A percentile compares a stretch with the other conserved stretches of the same genome.
phyloP scores from a whole-genome alignment of 352 stramenopile species.

The Phytophthora litchii region DNA sequence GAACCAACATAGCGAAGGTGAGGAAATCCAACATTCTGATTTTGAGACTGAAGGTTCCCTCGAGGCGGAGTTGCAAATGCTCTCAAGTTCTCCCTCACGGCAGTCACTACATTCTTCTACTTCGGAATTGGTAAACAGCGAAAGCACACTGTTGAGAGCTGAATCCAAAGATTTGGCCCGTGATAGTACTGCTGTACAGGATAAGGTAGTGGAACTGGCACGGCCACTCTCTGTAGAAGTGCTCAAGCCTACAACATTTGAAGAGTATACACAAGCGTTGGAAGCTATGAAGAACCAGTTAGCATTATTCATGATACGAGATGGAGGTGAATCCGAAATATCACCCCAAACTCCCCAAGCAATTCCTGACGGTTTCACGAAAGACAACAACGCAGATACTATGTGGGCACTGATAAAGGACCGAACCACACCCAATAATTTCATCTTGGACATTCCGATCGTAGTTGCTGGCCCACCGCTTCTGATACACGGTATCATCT shows the following conservation, averaged over 20 bases:
- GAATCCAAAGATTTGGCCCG: conserved; percentile 7
- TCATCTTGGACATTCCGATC: conserved; percentile 65
- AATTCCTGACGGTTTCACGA: neutral
- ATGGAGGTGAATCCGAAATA: conserved; percentile 1
- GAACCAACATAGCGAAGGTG: neutral
- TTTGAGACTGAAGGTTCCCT: conserved; percentile 11
- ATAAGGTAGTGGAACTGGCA: conserved; percentile 14
- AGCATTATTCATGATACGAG: conserved; percentile 27
- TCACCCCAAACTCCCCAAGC: neutral
- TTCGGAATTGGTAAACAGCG: neutral
- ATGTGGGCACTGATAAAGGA: conserved; percentile 28
- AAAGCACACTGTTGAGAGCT: neutral
- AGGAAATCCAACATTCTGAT: neutral
- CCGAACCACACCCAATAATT: conserved; percentile 39
- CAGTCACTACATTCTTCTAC: conserved; percentile 6
- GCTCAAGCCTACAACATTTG: conserved; percentile 23
- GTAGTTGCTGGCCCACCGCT: conserved; percentile 53
- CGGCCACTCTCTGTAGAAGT: conserved; percentile 9
- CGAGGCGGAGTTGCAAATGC: conserved; percentile 1
- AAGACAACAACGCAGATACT: conserved; percentile 4
- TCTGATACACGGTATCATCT: conserved; percentile 59
- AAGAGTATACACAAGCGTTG: conserved; percentile 35
- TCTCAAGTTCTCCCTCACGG: conserved; percentile 16
- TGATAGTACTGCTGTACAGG: conserved; percentile 1
- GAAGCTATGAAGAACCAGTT: conserved; percentile 34